Conservation (phyloP, 148 eudicot species). For the Vaccinium myrtillus region DNA sequence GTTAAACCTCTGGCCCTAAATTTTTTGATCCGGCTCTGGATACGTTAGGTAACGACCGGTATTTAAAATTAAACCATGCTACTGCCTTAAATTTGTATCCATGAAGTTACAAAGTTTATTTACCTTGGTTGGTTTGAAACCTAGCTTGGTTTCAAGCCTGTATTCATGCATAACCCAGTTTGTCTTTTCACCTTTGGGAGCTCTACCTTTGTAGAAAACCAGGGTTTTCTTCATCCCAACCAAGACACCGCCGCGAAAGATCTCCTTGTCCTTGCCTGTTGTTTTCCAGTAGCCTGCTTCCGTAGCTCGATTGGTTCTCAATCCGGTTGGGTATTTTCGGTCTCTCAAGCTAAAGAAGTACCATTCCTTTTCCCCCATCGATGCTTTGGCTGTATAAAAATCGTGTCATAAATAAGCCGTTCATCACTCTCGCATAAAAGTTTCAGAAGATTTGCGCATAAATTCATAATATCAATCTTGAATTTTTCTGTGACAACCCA, state of each 20-base stretch:
- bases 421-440: not conserved
- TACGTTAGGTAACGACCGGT: too few species aligned
- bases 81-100: not conserved
- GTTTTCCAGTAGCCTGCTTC: slow-evolving; percentile 96
- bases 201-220: slow-evolving; percentile 85
- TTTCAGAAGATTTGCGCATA: not conserved
- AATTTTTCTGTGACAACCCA: not conserved
- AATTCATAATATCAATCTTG: not conserved
- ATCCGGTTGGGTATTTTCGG: slow-evolving; percentile 85
- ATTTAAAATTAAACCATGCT: not conserved
- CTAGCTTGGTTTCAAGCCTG: slow-evolving; percentile 55
- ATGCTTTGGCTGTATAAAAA: slow-evolving; percentile 62
- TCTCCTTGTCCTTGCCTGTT: slow-evolving; percentile 90
- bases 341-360: slow-evolving; percentile 82
- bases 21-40: too few species aligned
- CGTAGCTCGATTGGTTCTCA: slow-evolving; percentile 83
- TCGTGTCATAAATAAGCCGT: not conserved
- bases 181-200: slow-evolving; percentile 91
- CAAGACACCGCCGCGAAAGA: slow-evolving; percentile 52
- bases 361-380: slow-evolving; percentile 97
- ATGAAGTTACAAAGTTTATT: not conserved
- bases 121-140: slow-evolving; percentile 72
- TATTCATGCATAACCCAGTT: slow-evolving; percentile 99
- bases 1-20: too few species aligned
- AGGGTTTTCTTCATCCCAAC: slow-evolving; percentile 95